Conservation (phyloP, 2,329 filamentous ascomycete species). For the Rhexocercosporidium sp. region DNA sequence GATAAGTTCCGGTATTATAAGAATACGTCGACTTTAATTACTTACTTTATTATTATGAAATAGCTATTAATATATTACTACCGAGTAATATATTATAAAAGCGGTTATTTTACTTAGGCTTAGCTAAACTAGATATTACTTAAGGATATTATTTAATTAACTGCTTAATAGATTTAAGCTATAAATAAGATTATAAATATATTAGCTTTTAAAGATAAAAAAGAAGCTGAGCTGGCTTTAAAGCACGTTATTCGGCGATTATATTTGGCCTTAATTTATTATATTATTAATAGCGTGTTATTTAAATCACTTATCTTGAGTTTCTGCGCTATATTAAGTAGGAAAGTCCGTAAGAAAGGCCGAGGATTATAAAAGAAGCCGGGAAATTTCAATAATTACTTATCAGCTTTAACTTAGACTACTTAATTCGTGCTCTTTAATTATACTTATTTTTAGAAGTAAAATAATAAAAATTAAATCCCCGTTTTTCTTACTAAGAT, state of each 20-base stretch:
- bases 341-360: slow-evolving; percentile 2
- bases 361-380: slow-evolving; percentile 14
- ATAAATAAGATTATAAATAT: too few species aligned
- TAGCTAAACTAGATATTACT: neutral
- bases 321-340: too few species aligned
- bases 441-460: too few species aligned
- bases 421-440: too few species aligned
- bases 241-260: neutral
- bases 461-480: too few species aligned
- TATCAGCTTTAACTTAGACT: too few species aligned
- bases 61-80: too few species aligned
- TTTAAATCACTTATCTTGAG: too few species aligned
- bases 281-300: slow-evolving; percentile 8
- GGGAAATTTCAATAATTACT: slow-evolving; percentile 13
- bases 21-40: neutral
- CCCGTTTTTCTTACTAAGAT: too few species aligned
- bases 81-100: neutral
- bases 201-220: too few species aligned
- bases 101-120: neutral
- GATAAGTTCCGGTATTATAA: neutral
- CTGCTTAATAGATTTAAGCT: too few species aligned
- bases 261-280: neutral
- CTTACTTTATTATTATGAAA: neutral
- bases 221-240: neutral
- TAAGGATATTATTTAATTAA: neutral